Percentiles rank a stretch among this genome's conserved stretches.
Conservation (phyloP, 106 monocot genomes). For the Dioscorea alata region DNA sequence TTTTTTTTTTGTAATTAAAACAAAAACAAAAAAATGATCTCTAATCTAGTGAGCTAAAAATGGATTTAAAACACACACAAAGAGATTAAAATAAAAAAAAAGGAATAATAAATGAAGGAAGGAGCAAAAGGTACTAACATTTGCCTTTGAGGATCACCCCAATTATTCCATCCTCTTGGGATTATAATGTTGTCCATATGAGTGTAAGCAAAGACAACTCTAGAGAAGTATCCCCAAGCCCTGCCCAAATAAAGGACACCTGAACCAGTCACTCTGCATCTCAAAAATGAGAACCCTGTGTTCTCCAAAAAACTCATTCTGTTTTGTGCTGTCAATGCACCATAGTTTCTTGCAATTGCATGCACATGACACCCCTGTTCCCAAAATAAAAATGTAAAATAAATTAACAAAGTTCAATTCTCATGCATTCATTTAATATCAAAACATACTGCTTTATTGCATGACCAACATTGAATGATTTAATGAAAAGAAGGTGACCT, state of each 20-base stretch:
- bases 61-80: no score
- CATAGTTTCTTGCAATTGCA: conserved; percentile 67
- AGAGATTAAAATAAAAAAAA: no score
- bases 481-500: conserved; percentile 35
- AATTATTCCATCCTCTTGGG: conserved; percentile 84
- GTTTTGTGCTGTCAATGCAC: conserved; percentile 86
- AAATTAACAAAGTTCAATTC: background rate
- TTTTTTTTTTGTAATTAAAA: no score
- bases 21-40: no score
- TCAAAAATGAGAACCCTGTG: conserved; percentile 94
- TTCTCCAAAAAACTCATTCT: conserved; percentile 81
- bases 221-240: conserved; percentile 86
- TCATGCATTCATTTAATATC: background rate
- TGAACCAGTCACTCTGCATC: conserved; percentile 89
- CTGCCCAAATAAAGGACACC: conserved; percentile 80
- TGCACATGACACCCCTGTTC: conserved; percentile 76
- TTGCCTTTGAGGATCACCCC: conserved; percentile 84
- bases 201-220: conserved; percentile 90
- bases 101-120: background rate
- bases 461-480: background rate
- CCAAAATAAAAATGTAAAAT: background rate
- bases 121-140: conserved; percentile 37
- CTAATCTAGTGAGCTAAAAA: no score
- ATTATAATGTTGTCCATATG: conserved; percentile 90
- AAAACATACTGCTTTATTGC: no score